These are phyloP conservation scores for Amanita pseudoporphyria DNA, from an alignment of 768 basidiomycete species.

Conservation along the genomic window DNA sequence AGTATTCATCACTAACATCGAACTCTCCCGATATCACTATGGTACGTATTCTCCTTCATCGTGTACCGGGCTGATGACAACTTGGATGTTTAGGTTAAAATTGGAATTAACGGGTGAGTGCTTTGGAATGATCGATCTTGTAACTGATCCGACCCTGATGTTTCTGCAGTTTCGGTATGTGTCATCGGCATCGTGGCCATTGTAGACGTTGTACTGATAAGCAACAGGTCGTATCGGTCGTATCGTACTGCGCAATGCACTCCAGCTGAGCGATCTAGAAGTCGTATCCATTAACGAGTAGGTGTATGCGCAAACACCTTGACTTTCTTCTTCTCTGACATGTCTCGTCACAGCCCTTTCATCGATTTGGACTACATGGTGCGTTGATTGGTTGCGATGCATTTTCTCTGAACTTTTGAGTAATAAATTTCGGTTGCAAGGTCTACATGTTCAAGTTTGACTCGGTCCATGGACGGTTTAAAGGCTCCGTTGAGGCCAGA, in stretches of 20 bases:
- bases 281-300: constrained; percentile 95
- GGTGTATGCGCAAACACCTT: constrained; percentile 18
- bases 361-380: constrained; percentile 98
- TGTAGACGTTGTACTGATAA: constrained; percentile 5
- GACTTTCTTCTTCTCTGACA: not conserved
- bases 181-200: not conserved
- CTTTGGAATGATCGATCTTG: not conserved
- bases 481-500: constrained; percentile 71
- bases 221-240: constrained; percentile 92
- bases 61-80: not conserved
- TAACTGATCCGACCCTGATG: constrained; percentile 4
- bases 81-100: constrained; percentile 49
- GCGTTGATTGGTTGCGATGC: constrained; percentile 23
- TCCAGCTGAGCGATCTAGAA: constrained; percentile 63
- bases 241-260: constrained; percentile 93
- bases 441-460: constrained; percentile 99
- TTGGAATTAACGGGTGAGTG: constrained; percentile 92
- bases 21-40: constrained; percentile 10
- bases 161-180: constrained; percentile 68
- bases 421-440: constrained; percentile 33
- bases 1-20: not conserved
- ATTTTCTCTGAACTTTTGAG: not conserved
- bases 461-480: constrained; percentile 88
- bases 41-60: constrained; percentile 12
- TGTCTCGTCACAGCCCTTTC: constrained; percentile 66